Conservation (phyloP, 2,329 filamentous ascomycete genomes). For the Polytolypa hystricis region DNA sequence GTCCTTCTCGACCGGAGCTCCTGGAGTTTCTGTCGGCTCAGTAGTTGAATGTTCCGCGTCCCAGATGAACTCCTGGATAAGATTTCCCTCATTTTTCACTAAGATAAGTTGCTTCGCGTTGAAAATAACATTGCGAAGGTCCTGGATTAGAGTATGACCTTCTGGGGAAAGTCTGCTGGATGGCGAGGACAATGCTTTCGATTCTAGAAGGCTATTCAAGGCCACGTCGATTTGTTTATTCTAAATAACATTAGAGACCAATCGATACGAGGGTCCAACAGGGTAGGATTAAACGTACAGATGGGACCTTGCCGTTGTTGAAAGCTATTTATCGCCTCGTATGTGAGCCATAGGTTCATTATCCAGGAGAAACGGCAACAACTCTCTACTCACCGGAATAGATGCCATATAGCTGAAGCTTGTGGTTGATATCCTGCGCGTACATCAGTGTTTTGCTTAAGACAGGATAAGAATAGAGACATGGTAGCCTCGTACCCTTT, state of each 20-base stretch:
- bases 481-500: constrained; percentile 40
- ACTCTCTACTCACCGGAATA: constrained; percentile 49
- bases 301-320: constrained; percentile 78
- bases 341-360: constrained; percentile 8
- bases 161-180: constrained; percentile 70
- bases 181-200: constrained; percentile 57
- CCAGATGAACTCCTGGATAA: constrained; percentile 96
- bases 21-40: constrained; percentile 50
- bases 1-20: constrained; percentile 61
- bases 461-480: neutral
- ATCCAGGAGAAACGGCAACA: constrained; percentile 8
- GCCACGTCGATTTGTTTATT: constrained; percentile 95
- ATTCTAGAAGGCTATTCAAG: constrained; percentile 73
- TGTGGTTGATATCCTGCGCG: constrained; percentile 66
- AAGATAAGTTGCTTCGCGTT: constrained; percentile 76
- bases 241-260: no score
- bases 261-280: no score
- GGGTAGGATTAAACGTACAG: constrained; percentile 45
- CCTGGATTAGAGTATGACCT: constrained; percentile 64
- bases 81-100: constrained; percentile 88
- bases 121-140: constrained; percentile 68
- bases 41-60: constrained; percentile 61
- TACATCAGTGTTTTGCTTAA: constrained; percentile 8
- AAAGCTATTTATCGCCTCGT: constrained; percentile 50
- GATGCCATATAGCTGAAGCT: constrained; percentile 92